Conservation (phyloP, 1,284 basidiomycete genomes). For the Cerrena zonata region DNA sequence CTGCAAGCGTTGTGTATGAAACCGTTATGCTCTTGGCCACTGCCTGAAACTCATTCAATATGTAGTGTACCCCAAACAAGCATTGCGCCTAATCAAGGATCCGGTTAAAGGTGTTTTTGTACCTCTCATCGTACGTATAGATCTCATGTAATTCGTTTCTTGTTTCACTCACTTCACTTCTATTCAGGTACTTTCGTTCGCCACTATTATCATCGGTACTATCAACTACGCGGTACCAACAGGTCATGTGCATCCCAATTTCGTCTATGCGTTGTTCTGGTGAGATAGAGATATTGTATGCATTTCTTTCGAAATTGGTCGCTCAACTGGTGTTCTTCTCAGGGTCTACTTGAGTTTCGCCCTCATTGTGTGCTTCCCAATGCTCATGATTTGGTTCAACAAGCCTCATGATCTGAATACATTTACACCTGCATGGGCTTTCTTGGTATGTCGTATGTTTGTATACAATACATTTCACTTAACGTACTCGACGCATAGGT, state of each 20-base stretch:
- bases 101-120: slow-evolving; percentile 44
- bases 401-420: slow-evolving; percentile 39
- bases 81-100: slow-evolving; percentile 37
- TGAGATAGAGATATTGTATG: slow-evolving; percentile 16
- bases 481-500: no score
- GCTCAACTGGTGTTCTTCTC: no score
- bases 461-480: neutral
- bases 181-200: slow-evolving; percentile 40
- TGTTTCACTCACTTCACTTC: neutral
- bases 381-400: slow-evolving; percentile 50
- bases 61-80: slow-evolving; percentile 40
- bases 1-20: slow-evolving; percentile 38
- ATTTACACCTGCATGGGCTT: slow-evolving; percentile 45
- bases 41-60: neutral
- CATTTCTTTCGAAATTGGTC: no score
- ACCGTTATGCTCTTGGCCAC: neutral
- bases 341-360: slow-evolving; percentile 42
- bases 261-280: slow-evolving; percentile 42
- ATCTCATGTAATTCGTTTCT: neutral
- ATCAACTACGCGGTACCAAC: slow-evolving; percentile 41
- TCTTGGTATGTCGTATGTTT: slow-evolving; percentile 30
- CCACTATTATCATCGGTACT: slow-evolving; percentile 46
- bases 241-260: slow-evolving; percentile 28
- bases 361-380: slow-evolving; percentile 39
- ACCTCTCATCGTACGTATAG: slow-evolving; percentile 34